A percentile compares a stretch with the other conserved stretches of the same genome.
phyloP scores from a whole-genome alignment of 176 grass and related monocot species.

The Carex kokanica region DNA sequence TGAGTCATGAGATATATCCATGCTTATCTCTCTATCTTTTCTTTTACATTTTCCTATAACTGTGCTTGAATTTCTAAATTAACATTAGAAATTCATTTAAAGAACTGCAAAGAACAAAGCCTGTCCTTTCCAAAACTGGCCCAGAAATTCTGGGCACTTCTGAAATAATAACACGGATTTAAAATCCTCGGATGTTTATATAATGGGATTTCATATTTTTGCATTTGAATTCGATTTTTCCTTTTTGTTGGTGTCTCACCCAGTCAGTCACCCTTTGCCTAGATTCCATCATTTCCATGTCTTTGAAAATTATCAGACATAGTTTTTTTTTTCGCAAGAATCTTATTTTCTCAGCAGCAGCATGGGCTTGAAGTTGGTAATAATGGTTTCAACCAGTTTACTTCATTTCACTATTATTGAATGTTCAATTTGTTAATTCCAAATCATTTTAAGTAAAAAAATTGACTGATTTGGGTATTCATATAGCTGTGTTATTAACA shows the following conservation, averaged over 20 bases:
- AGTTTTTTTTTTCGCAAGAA: background rate
- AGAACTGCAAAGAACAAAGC: background rate
- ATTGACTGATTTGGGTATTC: background rate
- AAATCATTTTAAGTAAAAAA: background rate
- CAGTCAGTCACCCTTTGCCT: background rate
- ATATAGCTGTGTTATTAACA: background rate
- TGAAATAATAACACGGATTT: background rate
- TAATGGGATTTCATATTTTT: background rate
- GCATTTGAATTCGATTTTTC: background rate
- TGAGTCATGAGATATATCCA: background rate
- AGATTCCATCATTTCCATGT: background rate
- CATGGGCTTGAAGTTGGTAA: background rate
- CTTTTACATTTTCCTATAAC: background rate
- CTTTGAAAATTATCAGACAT: background rate
- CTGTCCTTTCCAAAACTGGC: background rate
- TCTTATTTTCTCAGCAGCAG: background rate
- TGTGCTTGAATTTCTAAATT: background rate
- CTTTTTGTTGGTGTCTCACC: background rate
- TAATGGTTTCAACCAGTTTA: background rate
- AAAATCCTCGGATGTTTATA: background rate
- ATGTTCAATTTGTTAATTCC: background rate
- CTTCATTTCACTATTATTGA: background rate
- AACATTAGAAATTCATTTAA: background rate
- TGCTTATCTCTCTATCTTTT: background rate
- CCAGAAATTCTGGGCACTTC: background rate